Base-by-base conservation (phyloP, 192 early-diverging fungal species). In the Helicostylum pulchrum region DNA sequence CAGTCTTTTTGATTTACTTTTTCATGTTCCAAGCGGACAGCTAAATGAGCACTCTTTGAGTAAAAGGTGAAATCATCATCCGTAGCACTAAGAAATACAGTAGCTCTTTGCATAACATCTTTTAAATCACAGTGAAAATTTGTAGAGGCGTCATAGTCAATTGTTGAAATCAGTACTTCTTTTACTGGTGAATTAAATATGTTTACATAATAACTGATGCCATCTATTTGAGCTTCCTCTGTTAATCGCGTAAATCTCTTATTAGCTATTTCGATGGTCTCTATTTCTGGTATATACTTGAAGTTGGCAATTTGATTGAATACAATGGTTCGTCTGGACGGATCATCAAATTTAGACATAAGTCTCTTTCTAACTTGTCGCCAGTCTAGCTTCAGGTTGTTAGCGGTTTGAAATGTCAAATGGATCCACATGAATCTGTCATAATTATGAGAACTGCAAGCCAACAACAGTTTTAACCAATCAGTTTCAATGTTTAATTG, bases 381-480 rank as follows among this genome's bases (percentile, higher is more conserved):
- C 57, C 57, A 59, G 0, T 31, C 14, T 4, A 59, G 39, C 11
- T 59, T 43, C 17, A 45, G 23, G 14, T 14, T 20, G 45, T 59
- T 39, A 9, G 36, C 42, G 14, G 21, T 9, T 3, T 59, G 20
- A 45, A 43, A 59, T 4, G 36, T 48, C 14, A 48, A 48, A 19
- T 48, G 20, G 23, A 59, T 23, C 57, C 57, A 59, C 12, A 23
- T 19, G 17, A 43, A 42, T 59, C 57, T 21, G 43, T 45, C 39
- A 14, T 31, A 59, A 10, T 42, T 42, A 9, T 39, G 36, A 15
- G 21, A 23, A 26, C 57, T 44, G 15, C 43, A 42, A 0, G 36
- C 20, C 19, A 59, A 19, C 14, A 59, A 36, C 43, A 42, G 17
- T 9, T 59, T 42, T 4, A 15, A 23, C 57, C 57, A 59, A 4